A percentile compares a stretch with the other conserved stretches of the same genome.
phyloP scores from a whole-genome alignment of 495 filamentous ascomycete genomes.

The Neurospora sp. region DNA sequence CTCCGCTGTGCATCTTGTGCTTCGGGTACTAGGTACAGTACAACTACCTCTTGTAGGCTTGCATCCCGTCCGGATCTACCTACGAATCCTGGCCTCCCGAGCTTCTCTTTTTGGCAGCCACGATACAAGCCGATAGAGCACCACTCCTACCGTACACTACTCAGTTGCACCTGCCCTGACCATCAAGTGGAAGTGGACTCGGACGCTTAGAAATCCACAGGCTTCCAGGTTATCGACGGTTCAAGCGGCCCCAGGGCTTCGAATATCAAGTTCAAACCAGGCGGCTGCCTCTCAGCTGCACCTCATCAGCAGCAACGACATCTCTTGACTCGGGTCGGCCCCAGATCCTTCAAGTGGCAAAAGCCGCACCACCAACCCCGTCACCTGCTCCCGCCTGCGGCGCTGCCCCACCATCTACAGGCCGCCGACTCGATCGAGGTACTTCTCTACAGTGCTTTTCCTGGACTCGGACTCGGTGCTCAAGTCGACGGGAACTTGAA shows the following conservation, averaged over 20 bases:
- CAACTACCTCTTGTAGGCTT: neutral
- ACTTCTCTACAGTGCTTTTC: neutral
- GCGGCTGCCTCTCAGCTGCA: neutral
- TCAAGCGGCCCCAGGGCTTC: neutral
- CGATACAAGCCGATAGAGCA: neutral
- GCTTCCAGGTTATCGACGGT: neutral
- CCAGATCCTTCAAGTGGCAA: slow-evolving; percentile 9
- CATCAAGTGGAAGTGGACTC: neutral
- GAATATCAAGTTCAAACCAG: neutral
- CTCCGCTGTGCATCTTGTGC: neutral
- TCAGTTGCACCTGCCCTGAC: neutral
- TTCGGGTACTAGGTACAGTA: neutral
- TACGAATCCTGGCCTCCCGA: neutral
- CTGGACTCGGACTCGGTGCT: neutral
- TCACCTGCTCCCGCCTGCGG: slow-evolving; percentile 8
- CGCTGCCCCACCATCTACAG: slow-evolving; percentile 7
- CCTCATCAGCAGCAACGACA: neutral
- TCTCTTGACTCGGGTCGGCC: slow-evolving; percentile 5
- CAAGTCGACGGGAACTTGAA: neutral
- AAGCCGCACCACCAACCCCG: slow-evolving; percentile 10
- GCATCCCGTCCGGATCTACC: neutral
- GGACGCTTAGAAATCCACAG: neutral
- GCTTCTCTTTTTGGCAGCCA: neutral
- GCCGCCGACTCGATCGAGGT: neutral
- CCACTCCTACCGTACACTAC: neutral